phyloP scores from a whole-genome alignment of 1,139 yeast species.

The Kodamaea anthophila region DNA sequence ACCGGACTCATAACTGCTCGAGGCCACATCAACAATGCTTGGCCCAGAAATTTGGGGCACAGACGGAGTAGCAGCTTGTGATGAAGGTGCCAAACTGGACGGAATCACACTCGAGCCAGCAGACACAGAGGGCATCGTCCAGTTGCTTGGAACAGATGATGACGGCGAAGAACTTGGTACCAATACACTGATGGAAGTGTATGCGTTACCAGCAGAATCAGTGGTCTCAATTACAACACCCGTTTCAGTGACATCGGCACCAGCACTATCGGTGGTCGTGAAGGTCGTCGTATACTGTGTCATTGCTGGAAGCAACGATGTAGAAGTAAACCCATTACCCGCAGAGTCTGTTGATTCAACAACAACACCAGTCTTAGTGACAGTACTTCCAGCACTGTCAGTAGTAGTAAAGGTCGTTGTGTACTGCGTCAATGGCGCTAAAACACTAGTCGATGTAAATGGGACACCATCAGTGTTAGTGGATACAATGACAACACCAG shows the following conservation, averaged over 20 bases:
- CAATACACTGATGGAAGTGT: slow-evolving; percentile 1
- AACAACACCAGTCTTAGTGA: too few relatives aligned
- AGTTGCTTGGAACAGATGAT: not conserved
- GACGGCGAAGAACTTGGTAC: too few relatives aligned
- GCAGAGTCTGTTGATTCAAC: too few relatives aligned
- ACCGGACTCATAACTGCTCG: too few relatives aligned
- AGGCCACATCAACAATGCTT: not conserved
- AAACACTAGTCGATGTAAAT: slow-evolving; percentile 1
- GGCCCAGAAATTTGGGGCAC: not conserved
- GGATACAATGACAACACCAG: slow-evolving; percentile 7
- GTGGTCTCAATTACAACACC: slow-evolving; percentile 7
- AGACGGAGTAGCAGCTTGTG: too few relatives aligned
- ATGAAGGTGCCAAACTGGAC: too few relatives aligned
- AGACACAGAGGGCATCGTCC: not conserved
- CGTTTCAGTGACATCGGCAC: slow-evolving; percentile 5
- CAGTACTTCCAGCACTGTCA: too few relatives aligned
- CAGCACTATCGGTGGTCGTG: slow-evolving; percentile 6
- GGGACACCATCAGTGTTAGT: slow-evolving; percentile 10
- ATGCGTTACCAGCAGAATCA: slow-evolving; percentile 10
- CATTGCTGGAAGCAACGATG: too few relatives aligned
- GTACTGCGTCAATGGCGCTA: too few relatives aligned
- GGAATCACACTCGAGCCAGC: too few relatives aligned
- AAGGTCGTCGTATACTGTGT: slow-evolving; percentile 6
- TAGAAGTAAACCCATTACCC: too few relatives aligned
- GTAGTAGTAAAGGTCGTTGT: too few relatives aligned